These are phyloP conservation scores for Fusarium sp. DNA, from an alignment of 2,329 filamentous ascomycete genomes.

Conservation along the genomic window DNA sequence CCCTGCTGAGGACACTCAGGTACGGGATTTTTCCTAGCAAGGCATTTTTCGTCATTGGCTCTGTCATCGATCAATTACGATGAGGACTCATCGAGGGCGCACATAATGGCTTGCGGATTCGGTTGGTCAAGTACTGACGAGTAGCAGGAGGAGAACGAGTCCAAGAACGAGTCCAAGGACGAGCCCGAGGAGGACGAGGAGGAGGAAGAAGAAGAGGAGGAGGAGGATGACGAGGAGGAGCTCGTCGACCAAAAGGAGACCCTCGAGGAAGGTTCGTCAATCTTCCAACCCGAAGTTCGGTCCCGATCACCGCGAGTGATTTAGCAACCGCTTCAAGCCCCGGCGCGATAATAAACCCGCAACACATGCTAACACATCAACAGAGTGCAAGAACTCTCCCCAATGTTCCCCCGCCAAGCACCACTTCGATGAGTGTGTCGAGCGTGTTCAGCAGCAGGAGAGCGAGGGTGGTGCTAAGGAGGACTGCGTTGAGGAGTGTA, in stretches of 20 bases:
- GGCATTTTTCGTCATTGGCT: conserved; percentile 36
- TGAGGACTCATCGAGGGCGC: conserved; percentile 9
- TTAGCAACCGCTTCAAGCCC: conserved; percentile 33
- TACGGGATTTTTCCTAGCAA: conserved; percentile 52
- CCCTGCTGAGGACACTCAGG: conserved; percentile 74
- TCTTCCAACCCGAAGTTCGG: neutral
- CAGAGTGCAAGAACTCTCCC: conserved; percentile 91
- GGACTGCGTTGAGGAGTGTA: conserved; percentile 99
- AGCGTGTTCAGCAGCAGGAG: conserved; percentile 79
- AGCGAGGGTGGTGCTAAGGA: conserved; percentile 81
- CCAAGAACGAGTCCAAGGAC: conserved; percentile 61
- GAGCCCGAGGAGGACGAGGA: conserved; percentile 61
- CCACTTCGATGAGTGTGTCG: conserved; percentile 98
- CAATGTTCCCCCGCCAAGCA: conserved; percentile 91
- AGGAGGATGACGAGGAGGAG: conserved; percentile 83
- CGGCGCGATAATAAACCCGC: conserved; percentile 20
- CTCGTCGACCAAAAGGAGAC: conserved; percentile 89
- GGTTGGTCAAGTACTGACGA: conserved; percentile 33
- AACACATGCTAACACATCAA: conserved; percentile 41
- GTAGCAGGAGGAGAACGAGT: conserved; percentile 59
- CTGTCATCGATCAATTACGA: conserved; percentile 33
- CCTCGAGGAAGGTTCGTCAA: conserved; percentile 87
- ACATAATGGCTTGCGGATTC: neutral
- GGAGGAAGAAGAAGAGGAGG: conserved; percentile 64
- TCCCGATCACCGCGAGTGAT: conserved; percentile 35